phyloP scores from a whole-genome alignment of 768 basidiomycete species.

The Boletus barrowsii region DNA sequence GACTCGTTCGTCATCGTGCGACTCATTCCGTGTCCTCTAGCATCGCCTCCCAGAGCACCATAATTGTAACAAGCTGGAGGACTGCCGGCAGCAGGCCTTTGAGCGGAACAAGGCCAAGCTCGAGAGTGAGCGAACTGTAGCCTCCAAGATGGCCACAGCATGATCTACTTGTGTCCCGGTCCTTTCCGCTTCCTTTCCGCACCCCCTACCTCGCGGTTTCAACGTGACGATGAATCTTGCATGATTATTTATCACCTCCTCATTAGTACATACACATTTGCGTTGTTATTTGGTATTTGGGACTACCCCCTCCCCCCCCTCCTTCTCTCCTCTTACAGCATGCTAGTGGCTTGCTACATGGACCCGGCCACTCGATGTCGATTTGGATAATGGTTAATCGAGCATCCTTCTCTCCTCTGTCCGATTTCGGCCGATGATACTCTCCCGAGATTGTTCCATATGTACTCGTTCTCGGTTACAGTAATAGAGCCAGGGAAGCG shows the following conservation, averaged over 20 bases:
- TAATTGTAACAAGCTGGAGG: conserved; percentile 76
- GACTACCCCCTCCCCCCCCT: background rate
- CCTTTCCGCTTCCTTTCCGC: conserved; percentile 1
- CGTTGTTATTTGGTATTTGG: conserved; percentile 8
- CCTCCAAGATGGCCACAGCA: conserved; percentile 81
- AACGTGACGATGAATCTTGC: conserved; percentile 21
- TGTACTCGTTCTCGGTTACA: background rate
- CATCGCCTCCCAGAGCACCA: conserved; percentile 91
- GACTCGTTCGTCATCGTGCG: background rate
- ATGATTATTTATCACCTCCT: conserved; percentile 28
- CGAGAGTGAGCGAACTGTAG: conserved; percentile 84
- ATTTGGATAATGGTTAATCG: conserved; percentile 20
- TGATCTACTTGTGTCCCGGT: conserved; percentile 30
- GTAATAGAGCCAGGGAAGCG: too few relatives aligned
- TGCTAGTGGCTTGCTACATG: conserved; percentile 13
- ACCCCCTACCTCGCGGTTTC: conserved; percentile 11
- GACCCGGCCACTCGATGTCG: conserved; percentile 8
- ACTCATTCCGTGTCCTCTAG: conserved; percentile 36
- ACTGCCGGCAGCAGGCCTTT: conserved; percentile 85
- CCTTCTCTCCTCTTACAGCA: conserved; percentile 1
- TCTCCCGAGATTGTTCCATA: too few relatives aligned
- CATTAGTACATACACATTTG: conserved; percentile 17
- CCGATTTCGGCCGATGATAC: conserved; percentile 1
- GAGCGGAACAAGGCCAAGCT: conserved; percentile 84
- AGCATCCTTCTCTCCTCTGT: background rate